Conservation (phyloP, 306 rosid genomes). For the Elaeagnus macrophylla region DNA sequence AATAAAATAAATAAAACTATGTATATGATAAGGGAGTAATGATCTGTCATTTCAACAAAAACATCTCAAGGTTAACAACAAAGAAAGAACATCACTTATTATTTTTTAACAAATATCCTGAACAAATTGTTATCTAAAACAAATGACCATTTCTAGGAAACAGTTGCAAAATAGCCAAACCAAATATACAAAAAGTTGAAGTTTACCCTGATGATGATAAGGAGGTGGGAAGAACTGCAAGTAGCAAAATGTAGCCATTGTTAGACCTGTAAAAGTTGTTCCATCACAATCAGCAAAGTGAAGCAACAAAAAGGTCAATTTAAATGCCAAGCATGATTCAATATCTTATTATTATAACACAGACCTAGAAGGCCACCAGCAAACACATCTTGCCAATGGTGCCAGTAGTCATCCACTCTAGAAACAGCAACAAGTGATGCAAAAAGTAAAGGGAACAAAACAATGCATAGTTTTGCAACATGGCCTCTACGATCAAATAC, state of each 20-base stretch:
- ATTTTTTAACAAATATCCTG: too few relatives aligned
- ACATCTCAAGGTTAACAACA: background rate
- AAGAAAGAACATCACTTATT: too few relatives aligned
- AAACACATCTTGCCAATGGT: conserved; percentile 95
- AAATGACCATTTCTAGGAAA: background rate
- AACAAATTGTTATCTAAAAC: background rate
- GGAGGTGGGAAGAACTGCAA: conserved; percentile 82
- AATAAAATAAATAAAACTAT: too few relatives aligned
- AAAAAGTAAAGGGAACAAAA: conserved; percentile 60
- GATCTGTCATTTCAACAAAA: background rate
- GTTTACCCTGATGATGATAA: conserved; percentile 47
- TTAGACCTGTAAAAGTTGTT: conserved; percentile 49
- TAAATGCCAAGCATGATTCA: background rate
- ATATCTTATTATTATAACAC: background rate
- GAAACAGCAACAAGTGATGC: conserved; percentile 79
- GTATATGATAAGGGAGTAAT: too few relatives aligned
- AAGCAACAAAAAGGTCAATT: background rate
- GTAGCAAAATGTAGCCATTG: conserved; percentile 73
- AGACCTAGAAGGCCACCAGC: conserved; percentile 71
- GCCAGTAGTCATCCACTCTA: conserved; percentile 90
- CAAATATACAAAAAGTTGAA: background rate
- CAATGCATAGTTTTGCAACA: conserved; percentile 67
- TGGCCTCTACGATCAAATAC: conserved; percentile 75
- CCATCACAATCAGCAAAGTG: background rate
- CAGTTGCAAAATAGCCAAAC: background rate